A percentile compares a stretch with the other conserved stretches of the same genome.
These are phyloP conservation scores for Epipyxis sp. DNA, from an alignment of 108 stramenopile genomes.

Conservation along the genomic window DNA sequence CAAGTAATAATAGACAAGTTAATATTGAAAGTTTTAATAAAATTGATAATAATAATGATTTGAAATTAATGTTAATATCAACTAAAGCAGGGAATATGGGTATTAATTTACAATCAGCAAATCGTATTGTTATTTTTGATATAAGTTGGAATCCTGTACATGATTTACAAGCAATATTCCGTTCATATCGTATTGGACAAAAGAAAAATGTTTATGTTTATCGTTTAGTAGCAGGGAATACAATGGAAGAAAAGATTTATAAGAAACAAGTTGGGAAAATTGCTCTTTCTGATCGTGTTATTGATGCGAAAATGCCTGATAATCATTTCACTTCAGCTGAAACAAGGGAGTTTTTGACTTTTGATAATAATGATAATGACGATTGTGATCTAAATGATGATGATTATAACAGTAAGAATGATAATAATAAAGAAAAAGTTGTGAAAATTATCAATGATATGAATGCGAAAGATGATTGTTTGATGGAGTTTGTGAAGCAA, in stretches of 20 bases:
- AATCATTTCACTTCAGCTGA: slow-evolving; percentile 11
- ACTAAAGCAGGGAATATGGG: slow-evolving; percentile 45
- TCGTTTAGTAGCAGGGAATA: slow-evolving; percentile 34
- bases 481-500: no score
- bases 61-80: slow-evolving; percentile 1
- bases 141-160: slow-evolving; percentile 56
- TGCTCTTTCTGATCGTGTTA: neutral
- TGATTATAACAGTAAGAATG: neutral
- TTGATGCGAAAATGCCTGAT: slow-evolving; percentile 19
- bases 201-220: slow-evolving; percentile 49
- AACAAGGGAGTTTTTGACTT: neutral
- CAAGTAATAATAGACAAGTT: neutral
- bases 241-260: slow-evolving; percentile 47
- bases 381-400: neutral
- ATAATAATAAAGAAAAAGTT: slow-evolving; percentile 2
- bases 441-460: neutral
- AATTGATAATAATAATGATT: neutral
- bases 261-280: slow-evolving; percentile 41
- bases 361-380: neutral
- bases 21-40: neutral
- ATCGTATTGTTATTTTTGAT: slow-evolving; percentile 52
- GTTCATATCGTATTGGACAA: slow-evolving; percentile 52
- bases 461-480: neutral
- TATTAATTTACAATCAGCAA: slow-evolving; percentile 53
- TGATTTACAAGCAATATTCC: slow-evolving; percentile 56